Percentiles rank a stretch among this genome's conserved stretches.
phyloP scores from a whole-genome alignment of 306 rosid genomes.

The Citrullus colocynthis region DNA sequence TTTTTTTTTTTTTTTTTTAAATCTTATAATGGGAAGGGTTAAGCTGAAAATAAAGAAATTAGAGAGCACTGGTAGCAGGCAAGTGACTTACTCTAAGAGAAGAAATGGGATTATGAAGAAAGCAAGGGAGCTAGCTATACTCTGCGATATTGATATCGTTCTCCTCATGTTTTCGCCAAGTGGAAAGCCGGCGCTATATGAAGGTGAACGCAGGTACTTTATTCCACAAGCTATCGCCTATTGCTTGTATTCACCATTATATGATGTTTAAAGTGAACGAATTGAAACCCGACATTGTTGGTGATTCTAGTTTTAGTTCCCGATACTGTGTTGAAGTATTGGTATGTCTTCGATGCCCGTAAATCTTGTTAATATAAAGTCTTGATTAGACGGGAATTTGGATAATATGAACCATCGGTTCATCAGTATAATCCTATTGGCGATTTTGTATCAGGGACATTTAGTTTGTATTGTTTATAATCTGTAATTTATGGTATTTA shows the following conservation, averaged over 20 bases:
- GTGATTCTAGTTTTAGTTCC: neutral
- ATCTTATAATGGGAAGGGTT: slow-evolving; percentile 77
- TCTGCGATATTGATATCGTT: slow-evolving; percentile 76
- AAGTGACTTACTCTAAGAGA: slow-evolving; percentile 82
- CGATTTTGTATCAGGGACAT: neutral
- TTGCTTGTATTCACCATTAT: neutral
- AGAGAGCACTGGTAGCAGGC: slow-evolving; percentile 71
- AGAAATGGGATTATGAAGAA: slow-evolving; percentile 67
- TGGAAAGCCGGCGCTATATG: slow-evolving; percentile 75
- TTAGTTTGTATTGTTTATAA: neutral
- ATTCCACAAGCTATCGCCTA: neutral
- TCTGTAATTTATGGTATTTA: neutral
- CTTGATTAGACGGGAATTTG: neutral
- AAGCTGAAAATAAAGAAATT: slow-evolving; percentile 77
- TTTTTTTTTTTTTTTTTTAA: neutral
- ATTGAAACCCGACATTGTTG: neutral
- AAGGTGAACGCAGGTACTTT: slow-evolving; percentile 57
- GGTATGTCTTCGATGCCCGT: neutral
- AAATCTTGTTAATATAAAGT: neutral
- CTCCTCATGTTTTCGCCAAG: slow-evolving; percentile 95
- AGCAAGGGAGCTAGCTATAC: slow-evolving; percentile 70
- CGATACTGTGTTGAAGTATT: neutral
- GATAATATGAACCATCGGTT: neutral
- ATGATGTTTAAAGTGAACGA: neutral
- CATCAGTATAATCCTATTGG: neutral